Conservation (phyloP, 2,329 filamentous ascomycete genomes). For the Penicillium sp. region DNA sequence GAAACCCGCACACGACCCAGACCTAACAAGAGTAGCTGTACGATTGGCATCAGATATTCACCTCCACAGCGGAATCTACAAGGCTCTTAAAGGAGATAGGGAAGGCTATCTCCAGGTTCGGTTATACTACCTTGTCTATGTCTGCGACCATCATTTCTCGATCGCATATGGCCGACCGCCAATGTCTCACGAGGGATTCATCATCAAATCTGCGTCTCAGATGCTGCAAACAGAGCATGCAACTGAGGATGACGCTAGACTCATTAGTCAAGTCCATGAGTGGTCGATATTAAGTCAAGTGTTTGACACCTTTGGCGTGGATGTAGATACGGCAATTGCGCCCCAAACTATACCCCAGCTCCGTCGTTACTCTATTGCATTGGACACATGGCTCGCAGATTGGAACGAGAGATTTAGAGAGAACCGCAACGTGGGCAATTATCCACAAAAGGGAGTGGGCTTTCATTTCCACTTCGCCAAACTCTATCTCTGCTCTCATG, state of each 20-base stretch:
- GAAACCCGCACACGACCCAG: neutral
- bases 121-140: conserved; percentile 38
- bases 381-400: conserved; percentile 24
- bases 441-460: conserved; percentile 47
- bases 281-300: conserved; percentile 35
- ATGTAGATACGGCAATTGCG: conserved; percentile 27
- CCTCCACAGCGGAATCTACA: conserved; percentile 25
- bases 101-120: conserved; percentile 25
- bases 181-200: conserved; percentile 36
- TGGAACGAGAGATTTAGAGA: conserved; percentile 24
- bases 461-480: conserved; percentile 51
- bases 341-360: conserved; percentile 18
- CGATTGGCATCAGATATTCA: conserved; percentile 25
- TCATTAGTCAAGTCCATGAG: conserved; percentile 37
- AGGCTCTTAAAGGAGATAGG: conserved; percentile 22
- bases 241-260: conserved; percentile 33
- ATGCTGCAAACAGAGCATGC: conserved; percentile 31
- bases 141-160: conserved; percentile 42
- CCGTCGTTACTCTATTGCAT: conserved; percentile 17
- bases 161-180: conserved; percentile 38
- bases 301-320: conserved; percentile 35
- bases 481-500: conserved; percentile 48
- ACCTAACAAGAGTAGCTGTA: conserved; percentile 17
- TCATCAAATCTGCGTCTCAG: conserved; percentile 22
- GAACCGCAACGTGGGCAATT: conserved; percentile 44